phyloP scores from a whole-genome alignment of 83 land plant genomes.

The Isoetes engelmannii region DNA sequence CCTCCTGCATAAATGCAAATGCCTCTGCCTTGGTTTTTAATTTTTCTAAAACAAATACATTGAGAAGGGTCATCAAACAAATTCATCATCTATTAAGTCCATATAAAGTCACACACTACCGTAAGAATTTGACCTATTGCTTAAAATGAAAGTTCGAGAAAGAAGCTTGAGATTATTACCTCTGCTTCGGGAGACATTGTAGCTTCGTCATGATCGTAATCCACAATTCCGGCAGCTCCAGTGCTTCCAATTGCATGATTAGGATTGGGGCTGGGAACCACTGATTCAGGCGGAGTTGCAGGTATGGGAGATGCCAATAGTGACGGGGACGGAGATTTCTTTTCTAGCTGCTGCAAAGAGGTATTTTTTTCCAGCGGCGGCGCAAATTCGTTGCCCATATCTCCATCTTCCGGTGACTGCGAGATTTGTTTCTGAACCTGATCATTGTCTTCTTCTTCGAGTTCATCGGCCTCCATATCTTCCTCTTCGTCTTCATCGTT shows the following conservation, averaged over 20 bases:
- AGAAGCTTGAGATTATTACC: conserved; percentile 22
- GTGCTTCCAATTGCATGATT: background rate
- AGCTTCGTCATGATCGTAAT: conserved; percentile 68
- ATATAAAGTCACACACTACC: no score
- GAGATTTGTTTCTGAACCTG: background rate
- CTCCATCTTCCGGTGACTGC: background rate
- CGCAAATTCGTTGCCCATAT: background rate
- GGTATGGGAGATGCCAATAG: no score
- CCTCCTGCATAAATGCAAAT: conserved; percentile 29
- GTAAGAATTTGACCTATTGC: no score
- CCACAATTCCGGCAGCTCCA: conserved; percentile 41
- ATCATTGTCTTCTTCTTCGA: conserved; percentile 9
- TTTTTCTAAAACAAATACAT: background rate
- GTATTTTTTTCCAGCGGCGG: background rate
- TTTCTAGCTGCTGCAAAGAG: background rate
- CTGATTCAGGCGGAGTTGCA: background rate
- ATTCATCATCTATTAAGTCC: no score
- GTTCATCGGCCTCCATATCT: conserved; percentile 24
- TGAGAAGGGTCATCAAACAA: no score
- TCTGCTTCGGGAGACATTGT: conserved; percentile 63
- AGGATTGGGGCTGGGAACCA: background rate
- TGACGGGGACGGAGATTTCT: no score
- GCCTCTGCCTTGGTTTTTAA: background rate
- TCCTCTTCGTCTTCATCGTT: conserved; percentile 52
- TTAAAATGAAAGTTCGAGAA: no score